These are phyloP conservation scores for Trypanosoma boissoni DNA, from an alignment of 208 protist species.

Conservation along the genomic window DNA sequence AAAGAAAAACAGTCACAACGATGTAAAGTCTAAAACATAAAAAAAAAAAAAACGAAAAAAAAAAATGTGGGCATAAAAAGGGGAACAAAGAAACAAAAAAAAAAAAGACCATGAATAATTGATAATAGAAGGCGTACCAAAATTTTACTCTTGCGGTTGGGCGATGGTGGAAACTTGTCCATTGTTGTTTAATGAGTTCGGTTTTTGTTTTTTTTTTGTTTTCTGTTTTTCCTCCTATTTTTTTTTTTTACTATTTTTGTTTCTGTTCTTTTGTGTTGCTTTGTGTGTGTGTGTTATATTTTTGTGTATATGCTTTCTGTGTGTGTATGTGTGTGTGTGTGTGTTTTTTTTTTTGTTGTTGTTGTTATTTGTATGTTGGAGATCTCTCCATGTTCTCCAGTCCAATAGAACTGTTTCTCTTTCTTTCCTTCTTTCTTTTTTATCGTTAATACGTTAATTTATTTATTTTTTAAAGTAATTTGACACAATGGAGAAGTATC, in stretches of 20 bases:
- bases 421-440: background rate
- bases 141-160: too few species aligned
- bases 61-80: too few species aligned
- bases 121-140: too few species aligned
- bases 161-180: too few species aligned
- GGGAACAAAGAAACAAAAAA: too few species aligned
- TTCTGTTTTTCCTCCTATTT: background rate
- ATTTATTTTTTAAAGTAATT: background rate
- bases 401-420: too few species aligned
- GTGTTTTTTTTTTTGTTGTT: constrained; percentile 4
- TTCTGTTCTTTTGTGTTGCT: background rate
- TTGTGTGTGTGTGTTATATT: background rate
- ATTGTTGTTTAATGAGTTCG: too few species aligned
- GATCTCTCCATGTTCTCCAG: background rate
- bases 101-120: too few species aligned
- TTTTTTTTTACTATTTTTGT: background rate
- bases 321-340: background rate
- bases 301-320: background rate
- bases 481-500: constrained; percentile 72
- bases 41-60: too few species aligned
- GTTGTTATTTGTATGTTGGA: constrained; percentile 1
- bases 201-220: constrained; percentile 15
- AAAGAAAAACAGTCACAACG: too few species aligned
- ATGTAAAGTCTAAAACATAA: too few species aligned
- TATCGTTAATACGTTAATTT: background rate